Evolutionary conservation across 108 stramenopile genomes (phyloP).

Genomic region (Fistulifera pelliculosa): DNA sequence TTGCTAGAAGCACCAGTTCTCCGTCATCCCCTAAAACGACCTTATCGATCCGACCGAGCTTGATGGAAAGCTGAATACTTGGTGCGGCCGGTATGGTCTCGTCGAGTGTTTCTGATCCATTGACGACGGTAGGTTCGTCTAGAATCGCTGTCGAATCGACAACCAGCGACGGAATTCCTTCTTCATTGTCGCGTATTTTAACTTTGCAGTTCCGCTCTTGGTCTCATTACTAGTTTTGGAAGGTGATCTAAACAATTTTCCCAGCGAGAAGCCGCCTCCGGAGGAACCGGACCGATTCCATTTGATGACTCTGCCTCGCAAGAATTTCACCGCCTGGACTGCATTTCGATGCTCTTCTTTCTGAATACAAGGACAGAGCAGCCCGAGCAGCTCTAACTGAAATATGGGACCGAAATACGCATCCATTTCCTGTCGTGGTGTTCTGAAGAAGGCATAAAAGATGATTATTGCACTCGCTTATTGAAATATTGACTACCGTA

Average conservation of each 20-base stretch:
- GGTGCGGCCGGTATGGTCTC: too few species aligned
- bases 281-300: conserved; percentile 11
- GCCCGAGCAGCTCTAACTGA: conserved; percentile 24
- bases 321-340: conserved; percentile 33
- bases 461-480: too few species aligned
- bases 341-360: conserved; percentile 50
- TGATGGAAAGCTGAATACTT: conserved; percentile 1
- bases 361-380: conserved; percentile 62
- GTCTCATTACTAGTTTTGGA: neutral
- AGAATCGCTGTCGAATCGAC: neutral
- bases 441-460: too few species aligned
- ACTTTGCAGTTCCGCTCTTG: neutral
- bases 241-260: neutral
- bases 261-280: neutral
- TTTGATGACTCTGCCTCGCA: conserved; percentile 35
- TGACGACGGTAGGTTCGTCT: neutral
- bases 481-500: too few species aligned
- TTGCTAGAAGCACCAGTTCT: conserved; percentile 2
- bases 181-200: conserved; percentile 2
- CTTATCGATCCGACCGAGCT: conserved; percentile 4
- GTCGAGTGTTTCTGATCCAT: neutral
- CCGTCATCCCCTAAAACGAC: neutral
- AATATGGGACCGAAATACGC: conserved; percentile 24
- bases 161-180: neutral
- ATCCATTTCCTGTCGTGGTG: neutral